phyloP scores from a whole-genome alignment of 768 basidiomycete species.

The Calocybe indica region DNA sequence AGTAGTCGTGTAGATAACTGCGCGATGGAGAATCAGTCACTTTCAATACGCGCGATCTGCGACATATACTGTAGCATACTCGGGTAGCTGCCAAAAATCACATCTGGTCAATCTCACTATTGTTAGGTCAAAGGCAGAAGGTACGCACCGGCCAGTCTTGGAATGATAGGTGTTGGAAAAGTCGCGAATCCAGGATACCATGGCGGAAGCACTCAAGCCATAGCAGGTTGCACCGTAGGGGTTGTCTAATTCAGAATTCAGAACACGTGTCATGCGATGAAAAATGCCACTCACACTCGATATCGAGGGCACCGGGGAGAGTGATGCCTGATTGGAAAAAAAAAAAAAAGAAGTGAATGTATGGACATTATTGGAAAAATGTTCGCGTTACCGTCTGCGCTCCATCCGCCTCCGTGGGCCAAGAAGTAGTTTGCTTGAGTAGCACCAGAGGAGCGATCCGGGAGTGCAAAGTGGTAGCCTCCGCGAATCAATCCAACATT shows the following conservation, averaged over 20 bases:
- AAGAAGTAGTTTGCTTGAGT: conserved; percentile 56
- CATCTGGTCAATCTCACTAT: background rate
- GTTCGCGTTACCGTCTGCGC: conserved; percentile 19
- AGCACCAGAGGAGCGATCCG: conserved; percentile 46
- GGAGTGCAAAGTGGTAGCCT: conserved; percentile 34
- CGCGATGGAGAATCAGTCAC: background rate
- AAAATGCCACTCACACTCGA: conserved; percentile 41
- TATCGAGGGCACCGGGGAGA: conserved; percentile 58
- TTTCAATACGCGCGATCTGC: background rate
- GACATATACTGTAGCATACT: conserved; percentile 17
- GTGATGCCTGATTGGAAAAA: conserved; percentile 27
- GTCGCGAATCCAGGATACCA: conserved; percentile 60
- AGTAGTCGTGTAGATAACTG: conserved; percentile 59
- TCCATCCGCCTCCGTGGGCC: conserved; percentile 45
- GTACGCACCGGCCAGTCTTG: conserved; percentile 35
- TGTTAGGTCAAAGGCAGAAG: background rate
- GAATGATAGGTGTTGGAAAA: conserved; percentile 56
- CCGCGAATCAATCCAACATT: conserved; percentile 53
- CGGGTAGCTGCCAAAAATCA: conserved; percentile 26
- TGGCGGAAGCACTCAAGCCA: conserved; percentile 40
- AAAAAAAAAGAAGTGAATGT: background rate
- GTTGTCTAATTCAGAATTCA: conserved; percentile 32
- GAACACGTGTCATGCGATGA: background rate
- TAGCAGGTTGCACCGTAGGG: conserved; percentile 49
- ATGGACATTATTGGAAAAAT: too few species aligned